A percentile compares a stretch with the other conserved stretches of the same genome.
Conservation (phyloP, 2,329 filamentous ascomycete genomes). For the Curvularia sp. region DNA sequence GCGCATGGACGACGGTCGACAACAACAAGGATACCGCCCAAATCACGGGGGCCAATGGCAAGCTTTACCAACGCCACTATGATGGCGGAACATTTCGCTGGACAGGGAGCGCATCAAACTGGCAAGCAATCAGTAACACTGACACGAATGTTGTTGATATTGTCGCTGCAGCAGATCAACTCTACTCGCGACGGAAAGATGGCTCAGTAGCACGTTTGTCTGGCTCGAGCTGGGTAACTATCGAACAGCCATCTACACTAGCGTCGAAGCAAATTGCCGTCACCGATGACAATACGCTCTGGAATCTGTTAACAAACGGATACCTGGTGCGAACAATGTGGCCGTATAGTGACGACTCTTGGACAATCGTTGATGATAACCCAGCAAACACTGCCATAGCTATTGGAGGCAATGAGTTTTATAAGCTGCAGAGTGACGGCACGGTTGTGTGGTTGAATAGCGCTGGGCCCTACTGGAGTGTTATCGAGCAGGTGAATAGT, state of each 20-base stretch:
- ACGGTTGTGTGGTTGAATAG: slow-evolving; percentile 38
- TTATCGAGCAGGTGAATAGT: slow-evolving; percentile 29
- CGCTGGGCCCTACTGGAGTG: slow-evolving; percentile 30
- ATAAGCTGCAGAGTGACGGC: slow-evolving; percentile 38
- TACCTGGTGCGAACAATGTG: slow-evolving; percentile 36
- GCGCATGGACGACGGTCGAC: slow-evolving; percentile 31
- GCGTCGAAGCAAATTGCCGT: slow-evolving; percentile 34
- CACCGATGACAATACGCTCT: slow-evolving; percentile 35
- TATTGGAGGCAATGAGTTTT: slow-evolving; percentile 39
- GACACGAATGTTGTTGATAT: slow-evolving; percentile 39
- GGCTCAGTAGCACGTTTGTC: slow-evolving; percentile 39
- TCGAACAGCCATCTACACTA: slow-evolving; percentile 29
- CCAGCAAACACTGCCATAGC: slow-evolving; percentile 33
- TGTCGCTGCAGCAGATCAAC: slow-evolving; percentile 34
- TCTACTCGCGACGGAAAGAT: slow-evolving; percentile 41
- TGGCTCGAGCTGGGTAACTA: slow-evolving; percentile 32
- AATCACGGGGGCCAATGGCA: slow-evolving; percentile 34
- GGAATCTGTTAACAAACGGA: slow-evolving; percentile 37
- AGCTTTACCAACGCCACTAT: slow-evolving; percentile 38
- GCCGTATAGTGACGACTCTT: slow-evolving; percentile 30
- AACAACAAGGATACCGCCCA: slow-evolving; percentile 40
- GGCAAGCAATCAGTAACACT: slow-evolving; percentile 32
- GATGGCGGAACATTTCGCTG: slow-evolving; percentile 39
- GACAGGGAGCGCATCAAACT: slow-evolving; percentile 26
- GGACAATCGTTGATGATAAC: slow-evolving; percentile 37